Evolutionary conservation across 2,329 filamentous ascomycete genomes (phyloP), one percentile per base, ranked within the genome.

Genomic region (Davidsoniella virescens): DNA sequence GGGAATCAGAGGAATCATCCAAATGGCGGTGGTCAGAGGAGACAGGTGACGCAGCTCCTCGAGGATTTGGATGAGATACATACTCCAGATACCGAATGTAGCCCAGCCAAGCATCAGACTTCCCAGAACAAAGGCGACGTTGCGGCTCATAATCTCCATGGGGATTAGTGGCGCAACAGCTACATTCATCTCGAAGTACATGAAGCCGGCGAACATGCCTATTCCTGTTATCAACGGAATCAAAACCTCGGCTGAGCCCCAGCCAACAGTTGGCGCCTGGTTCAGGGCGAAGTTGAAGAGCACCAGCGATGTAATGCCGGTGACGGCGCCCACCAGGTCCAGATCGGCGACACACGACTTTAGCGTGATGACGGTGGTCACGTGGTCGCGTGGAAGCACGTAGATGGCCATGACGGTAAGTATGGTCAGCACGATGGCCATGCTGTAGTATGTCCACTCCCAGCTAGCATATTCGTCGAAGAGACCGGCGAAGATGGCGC

Each of bases 281-380:
- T 80, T 82, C 75, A 76, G 82, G 0, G 78, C 74, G 56, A 83
- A 75, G 59, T 81, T 82, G 62, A 83, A 69, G 16, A 84, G 64
- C 0, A 80, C 66, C 20, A 84, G 63, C 0, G 70, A 71, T 0
- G 66, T 64, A 16, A 82, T 67, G 1, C 78, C 78, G 0, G 63
- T 57, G 1, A 63, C 29, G 0, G 64, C 64, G 1, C 67, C 68
- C 0, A 61, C 60, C 6, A 69, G 51, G 38, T 72, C 70, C 3
- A 71, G 43, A 20, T 54, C 52, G 20, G n/a, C 17, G 10, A 49
- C 29, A 16, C 40, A 14, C 39, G 40, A 42, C 6, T 36, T 20
- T 10, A 33, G 20, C 20, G 49, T 51, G 17, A 39, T 41, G 12
- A 37, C 26, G 18, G 26, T 20, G 23, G 18, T 17, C 2, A 33